Conservation (phyloP, 2,329 filamentous ascomycete species). For the Diplodia seriata region DNA sequence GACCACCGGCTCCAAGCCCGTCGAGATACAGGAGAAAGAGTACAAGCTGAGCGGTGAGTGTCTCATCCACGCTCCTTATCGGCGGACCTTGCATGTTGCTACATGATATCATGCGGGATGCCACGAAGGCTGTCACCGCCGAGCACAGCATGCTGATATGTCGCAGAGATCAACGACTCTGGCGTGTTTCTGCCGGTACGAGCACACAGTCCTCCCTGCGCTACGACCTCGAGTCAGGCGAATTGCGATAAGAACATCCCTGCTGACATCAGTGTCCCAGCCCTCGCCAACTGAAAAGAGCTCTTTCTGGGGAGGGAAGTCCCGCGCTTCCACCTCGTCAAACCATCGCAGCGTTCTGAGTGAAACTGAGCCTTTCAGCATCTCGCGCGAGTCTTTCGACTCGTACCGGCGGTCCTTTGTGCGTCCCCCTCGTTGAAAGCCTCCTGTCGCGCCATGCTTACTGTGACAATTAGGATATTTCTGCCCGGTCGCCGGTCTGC, state of each 20-base stretch:
- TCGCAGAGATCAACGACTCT: constrained; percentile 89
- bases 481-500: constrained; percentile 78
- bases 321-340: constrained; percentile 59
- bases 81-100: background rate
- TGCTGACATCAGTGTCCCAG: constrained; percentile 51
- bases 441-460: constrained; percentile 14
- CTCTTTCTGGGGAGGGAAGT: constrained; percentile 75
- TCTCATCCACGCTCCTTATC: background rate
- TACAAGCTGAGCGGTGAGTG: constrained; percentile 61
- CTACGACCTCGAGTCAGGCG: constrained; percentile 25
- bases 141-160: constrained; percentile 37
- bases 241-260: constrained; percentile 8
- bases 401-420: constrained; percentile 96
- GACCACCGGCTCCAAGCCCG: constrained; percentile 48
- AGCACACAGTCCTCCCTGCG: constrained; percentile 33
- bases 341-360: constrained; percentile 70
- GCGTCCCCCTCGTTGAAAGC: constrained; percentile 50
- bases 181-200: constrained; percentile 91
- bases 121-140: background rate
- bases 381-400: constrained; percentile 95
- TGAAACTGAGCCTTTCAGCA: constrained; percentile 92
- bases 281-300: constrained; percentile 91
- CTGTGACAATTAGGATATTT: constrained; percentile 76
- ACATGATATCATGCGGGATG: background rate
- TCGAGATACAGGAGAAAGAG: constrained; percentile 56